These are phyloP conservation scores for Ascochyta rabiei DNA, from an alignment of 2,329 filamentous ascomycete species.

Conservation along the genomic window DNA sequence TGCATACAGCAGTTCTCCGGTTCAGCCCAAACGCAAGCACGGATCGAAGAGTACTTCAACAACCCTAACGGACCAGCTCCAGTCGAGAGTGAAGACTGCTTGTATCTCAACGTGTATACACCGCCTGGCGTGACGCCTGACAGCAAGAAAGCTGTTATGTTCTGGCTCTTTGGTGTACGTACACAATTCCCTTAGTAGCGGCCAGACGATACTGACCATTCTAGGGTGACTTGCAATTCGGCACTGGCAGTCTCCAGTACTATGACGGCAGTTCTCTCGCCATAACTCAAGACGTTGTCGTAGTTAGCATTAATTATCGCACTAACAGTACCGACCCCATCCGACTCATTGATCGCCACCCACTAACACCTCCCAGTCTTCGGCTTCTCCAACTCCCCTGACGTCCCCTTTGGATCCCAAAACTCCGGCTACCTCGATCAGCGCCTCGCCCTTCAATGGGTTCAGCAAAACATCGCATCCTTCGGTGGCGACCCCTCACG, in stretches of 20 bases:
- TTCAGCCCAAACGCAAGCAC: slow-evolving; percentile 7
- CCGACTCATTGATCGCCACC: not conserved
- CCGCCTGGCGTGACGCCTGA: slow-evolving; percentile 20
- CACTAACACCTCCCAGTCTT: slow-evolving; percentile 20
- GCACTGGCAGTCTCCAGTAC: slow-evolving; percentile 19
- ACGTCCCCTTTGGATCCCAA: slow-evolving; percentile 25
- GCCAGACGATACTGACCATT: slow-evolving; percentile 15
- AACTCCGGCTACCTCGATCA: slow-evolving; percentile 63
- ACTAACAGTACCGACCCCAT: slow-evolving; percentile 21
- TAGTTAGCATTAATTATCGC: slow-evolving; percentile 36
- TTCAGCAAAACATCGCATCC: slow-evolving; percentile 52
- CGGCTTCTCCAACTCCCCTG: slow-evolving; percentile 29
- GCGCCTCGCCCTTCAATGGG: slow-evolving; percentile 60
- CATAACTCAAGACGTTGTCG: slow-evolving; percentile 29
- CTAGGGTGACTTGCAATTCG: slow-evolving; percentile 31
- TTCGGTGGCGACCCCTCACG: slow-evolving; percentile 56
- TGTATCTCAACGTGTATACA: slow-evolving; percentile 47
- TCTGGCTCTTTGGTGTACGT: slow-evolving; percentile 13
- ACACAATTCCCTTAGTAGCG: too few species aligned
- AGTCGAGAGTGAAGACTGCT: slow-evolving; percentile 45
- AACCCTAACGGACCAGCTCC: slow-evolving; percentile 19
- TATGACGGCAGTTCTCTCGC: slow-evolving; percentile 36
- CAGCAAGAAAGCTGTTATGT: slow-evolving; percentile 24
- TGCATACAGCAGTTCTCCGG: slow-evolving; percentile 28
- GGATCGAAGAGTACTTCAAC: slow-evolving; percentile 17